Base-by-base conservation (phyloP, 2,329 filamentous ascomycete species). In the Paraconiothyrium sp. region DNA sequence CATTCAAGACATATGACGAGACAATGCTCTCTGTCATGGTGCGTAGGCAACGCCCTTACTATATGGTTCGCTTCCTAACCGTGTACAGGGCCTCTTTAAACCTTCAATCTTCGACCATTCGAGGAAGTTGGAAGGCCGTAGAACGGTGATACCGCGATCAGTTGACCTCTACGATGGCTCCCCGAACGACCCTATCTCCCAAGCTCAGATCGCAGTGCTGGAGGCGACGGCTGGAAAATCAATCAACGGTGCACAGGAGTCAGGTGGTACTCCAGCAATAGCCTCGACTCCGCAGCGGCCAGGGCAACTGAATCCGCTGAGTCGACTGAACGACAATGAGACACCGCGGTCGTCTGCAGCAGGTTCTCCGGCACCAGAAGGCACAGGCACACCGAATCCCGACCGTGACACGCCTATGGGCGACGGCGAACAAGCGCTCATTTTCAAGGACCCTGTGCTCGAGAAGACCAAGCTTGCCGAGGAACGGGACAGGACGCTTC, bases 1-100 rank as follows among this genome's bases (percentile, higher is more conserved):
- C 89, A 44, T 98, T 97, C 85, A 98, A 98, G 83, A 94, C 92
- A 0, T 99, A 98, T 73, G 95, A 99, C 69, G 95, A 98, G 78
- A 91, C 96, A 24, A 92, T 97, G 69, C 85, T 99, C n/a, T 91
- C 95, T 0, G 91, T 94, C 0, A 93, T 97, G 90, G 82, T 84
- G 73, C 72, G 80, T 67, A 1, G 48, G 27, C 20, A 48, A 35
- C 9, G n/a, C 16, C 1, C 44, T 41, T 3, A 20, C 35, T 2
- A 7, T 34, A 13, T 48, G 8, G 9, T 14, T 9, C 34, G 43
- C 11, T 13, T 24, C 51, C 68, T 74, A 56, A 73, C 27, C 11
- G 20, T 11, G 24, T 6, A 20, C 30, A 84, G 82, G 94, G 93
- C n/a, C 92, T 94, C 72, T 97, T 96, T 77, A 91, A 94, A 62